Conservation (phyloP, 2,329 filamentous ascomycete species). For the Aureobasidium melanogenum region DNA sequence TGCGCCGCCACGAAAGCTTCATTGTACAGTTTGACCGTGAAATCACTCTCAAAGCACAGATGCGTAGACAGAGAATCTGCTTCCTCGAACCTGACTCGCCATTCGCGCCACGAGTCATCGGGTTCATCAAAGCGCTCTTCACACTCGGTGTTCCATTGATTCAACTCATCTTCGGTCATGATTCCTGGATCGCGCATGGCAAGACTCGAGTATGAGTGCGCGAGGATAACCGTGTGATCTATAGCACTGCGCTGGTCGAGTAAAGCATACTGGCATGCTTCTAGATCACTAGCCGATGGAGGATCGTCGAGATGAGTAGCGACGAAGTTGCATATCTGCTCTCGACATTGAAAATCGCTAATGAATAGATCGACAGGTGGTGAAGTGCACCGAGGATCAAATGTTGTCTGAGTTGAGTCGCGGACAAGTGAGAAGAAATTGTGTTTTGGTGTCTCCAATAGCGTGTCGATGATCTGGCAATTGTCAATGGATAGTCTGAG, state of each 20-base stretch:
- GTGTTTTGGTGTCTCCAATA: neutral
- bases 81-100: neutral
- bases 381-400: neutral
- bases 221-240: neutral
- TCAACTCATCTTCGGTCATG: neutral
- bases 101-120: neutral
- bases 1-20: neutral
- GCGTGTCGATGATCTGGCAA: neutral
- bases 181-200: neutral
- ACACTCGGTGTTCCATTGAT: neutral
- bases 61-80: neutral
- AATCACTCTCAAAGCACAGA: neutral
- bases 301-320: neutral
- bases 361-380: neutral
- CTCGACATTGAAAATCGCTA: neutral
- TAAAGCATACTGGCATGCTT: neutral
- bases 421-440: neutral
- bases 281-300: neutral
- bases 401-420: neutral
- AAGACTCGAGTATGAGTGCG: neutral
- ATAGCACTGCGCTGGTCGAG: neutral
- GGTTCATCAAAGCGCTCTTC: neutral
- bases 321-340: neutral
- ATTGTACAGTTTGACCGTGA: neutral
- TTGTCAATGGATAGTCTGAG: neutral